Evolutionary conservation across 257 asterid species (phyloP), one percentile per base, ranked within the genome.

Genomic region (Hygrophila difformis): DNA sequence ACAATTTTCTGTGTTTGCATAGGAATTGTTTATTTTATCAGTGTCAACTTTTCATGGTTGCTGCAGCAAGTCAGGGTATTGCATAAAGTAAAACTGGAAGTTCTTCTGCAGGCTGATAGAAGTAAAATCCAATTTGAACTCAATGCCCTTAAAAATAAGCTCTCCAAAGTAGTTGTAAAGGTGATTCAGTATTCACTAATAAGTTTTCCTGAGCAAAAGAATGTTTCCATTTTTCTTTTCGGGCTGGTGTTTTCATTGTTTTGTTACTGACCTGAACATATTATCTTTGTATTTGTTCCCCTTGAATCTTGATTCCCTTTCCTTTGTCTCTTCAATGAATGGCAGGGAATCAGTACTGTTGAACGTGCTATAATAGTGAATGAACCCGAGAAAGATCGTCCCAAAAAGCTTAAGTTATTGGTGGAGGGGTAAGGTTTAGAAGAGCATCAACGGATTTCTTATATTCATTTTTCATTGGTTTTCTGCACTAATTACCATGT

Each of bases 301-400:
- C 13, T 8, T 18, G 50, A 31, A 8, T n/a, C 35, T 28, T 49
- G n/a, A 21, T 29, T 24, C 38, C 26, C 53, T 58, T 42, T 18
- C 22, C 12, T 24, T 18, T 34, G 36, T n/a, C 26, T 35, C 53
- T 18, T 28, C 52, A 56, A 9, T 59, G 66, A 47, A 42, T 53
- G 61, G 37, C 78, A 89, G 97, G 97, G 97, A 50, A 79, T 89
- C 51, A 56, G 44, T 40, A 59, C 89, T n/a, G 83, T 85, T 55
- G 94, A 82, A 55, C 94, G 94, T 34, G 94, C 74, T 47, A 79
- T 88, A 49, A 78, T 88, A 47, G 19, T 55, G 31, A 79, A 79
- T 63, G 82, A 69, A 39, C 67, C 69, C 7, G 49, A 59, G 33
- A 68, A 51, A 18, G 50, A 73, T 22, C 61, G 62, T 47, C 44